These are phyloP conservation scores for Trametes cingulata DNA, from an alignment of 768 basidiomycete genomes.

Conservation along the genomic window DNA sequence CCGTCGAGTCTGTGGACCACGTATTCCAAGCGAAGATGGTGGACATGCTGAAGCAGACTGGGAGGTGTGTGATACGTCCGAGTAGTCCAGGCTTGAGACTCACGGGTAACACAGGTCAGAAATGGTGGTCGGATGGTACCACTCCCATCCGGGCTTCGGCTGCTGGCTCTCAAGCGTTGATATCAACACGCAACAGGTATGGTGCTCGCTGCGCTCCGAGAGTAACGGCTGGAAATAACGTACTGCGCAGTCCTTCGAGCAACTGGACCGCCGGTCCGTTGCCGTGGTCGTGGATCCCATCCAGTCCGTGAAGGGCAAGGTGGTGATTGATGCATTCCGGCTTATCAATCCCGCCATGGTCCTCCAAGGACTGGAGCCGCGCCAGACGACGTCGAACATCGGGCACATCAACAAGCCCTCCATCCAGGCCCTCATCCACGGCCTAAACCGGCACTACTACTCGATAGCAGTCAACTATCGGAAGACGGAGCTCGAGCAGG, in stretches of 20 bases:
- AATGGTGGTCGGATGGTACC: conserved; percentile 99
- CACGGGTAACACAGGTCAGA: conserved; percentile 61
- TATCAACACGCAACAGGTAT: conserved; percentile 96
- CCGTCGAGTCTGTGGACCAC: conserved; percentile 97
- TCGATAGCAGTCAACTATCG: conserved; percentile 97
- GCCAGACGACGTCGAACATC: conserved; percentile 97
- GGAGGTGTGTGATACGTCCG: conserved; percentile 61
- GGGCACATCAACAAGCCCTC: conserved; percentile 99
- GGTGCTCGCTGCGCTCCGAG: conserved; percentile 1
- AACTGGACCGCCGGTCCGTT: conserved; percentile 88
- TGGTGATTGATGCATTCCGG: conserved; percentile 98
- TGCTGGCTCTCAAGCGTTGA: conserved; percentile 99
- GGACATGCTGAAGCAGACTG: conserved; percentile 99
- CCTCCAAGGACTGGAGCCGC: conserved; percentile 89
- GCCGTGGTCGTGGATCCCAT: conserved; percentile 98
- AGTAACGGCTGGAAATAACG: conserved; percentile 5
- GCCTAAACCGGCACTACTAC: conserved; percentile 97
- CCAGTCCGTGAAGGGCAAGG: conserved; percentile 98
- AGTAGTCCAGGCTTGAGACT: background rate
- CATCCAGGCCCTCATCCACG: conserved; percentile 97
- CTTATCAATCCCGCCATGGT: conserved; percentile 91
- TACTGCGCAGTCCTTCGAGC: conserved; percentile 83
- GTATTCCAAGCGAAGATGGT: conserved; percentile 99
- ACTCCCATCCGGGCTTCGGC: conserved; percentile 99
- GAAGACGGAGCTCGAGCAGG: conserved; percentile 97